phyloP scores from a whole-genome alignment of 495 filamentous ascomycete genomes.

The Trichoderma asperelloides region DNA sequence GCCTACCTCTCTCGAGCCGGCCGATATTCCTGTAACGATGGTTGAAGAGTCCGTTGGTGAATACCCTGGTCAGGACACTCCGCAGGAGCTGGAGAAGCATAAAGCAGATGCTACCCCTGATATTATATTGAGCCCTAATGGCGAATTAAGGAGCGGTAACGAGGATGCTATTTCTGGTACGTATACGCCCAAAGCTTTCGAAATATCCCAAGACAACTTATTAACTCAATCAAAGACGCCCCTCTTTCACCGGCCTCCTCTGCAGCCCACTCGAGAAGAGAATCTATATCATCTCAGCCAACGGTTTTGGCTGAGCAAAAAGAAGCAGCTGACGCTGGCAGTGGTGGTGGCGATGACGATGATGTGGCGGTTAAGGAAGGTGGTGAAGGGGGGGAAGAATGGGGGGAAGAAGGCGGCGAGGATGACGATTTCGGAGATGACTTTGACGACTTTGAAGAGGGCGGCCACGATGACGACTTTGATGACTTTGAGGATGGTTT shows the following conservation, averaged over 20 bases:
- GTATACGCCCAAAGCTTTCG: not conserved
- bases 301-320: constrained; percentile 13
- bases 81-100: constrained; percentile 18
- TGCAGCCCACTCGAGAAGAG: not conserved
- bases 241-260: not conserved
- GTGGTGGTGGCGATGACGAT: too few species aligned
- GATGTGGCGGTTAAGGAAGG: too few species aligned
- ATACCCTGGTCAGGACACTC: not conserved
- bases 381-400: too few species aligned
- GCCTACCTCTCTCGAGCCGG: constrained; percentile 13
- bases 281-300: constrained; percentile 19
- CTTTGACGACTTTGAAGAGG: constrained; percentile 95
- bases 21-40: constrained; percentile 35
- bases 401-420: constrained; percentile 15
- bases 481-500: constrained; percentile 87
- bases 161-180: constrained; percentile 1
- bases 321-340: not conserved
- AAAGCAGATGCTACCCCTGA: constrained; percentile 39
- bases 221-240: not conserved
- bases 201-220: not conserved
- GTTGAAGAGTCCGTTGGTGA: constrained; percentile 29
- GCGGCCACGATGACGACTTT: constrained; percentile 66
- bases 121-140: constrained; percentile 37
- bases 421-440: constrained; percentile 69
- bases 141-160: constrained; percentile 15